A percentile compares a stretch with the other conserved stretches of the same genome.
phyloP scores from a whole-genome alignment of 2,329 filamentous ascomycete genomes.

The Colletotrichum sp. region DNA sequence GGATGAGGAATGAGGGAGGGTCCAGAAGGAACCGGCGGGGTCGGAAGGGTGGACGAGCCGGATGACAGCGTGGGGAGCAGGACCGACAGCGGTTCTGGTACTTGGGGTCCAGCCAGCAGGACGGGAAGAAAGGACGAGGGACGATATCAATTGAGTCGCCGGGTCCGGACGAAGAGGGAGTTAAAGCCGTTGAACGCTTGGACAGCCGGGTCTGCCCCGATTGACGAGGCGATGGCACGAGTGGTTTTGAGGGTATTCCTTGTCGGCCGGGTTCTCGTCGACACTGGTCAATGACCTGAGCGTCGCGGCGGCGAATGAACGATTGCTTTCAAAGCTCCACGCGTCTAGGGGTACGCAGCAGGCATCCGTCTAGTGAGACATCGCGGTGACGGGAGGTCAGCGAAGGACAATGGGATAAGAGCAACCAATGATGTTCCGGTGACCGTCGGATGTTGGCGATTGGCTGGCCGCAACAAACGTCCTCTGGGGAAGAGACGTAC shows the following conservation, averaged over 20 bases:
- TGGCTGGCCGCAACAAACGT: not conserved
- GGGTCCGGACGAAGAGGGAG: not conserved
- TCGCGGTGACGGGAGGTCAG: not conserved
- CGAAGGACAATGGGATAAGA: not conserved
- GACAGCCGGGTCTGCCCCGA: not conserved
- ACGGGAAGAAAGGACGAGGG: not conserved
- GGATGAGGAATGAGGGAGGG: not conserved
- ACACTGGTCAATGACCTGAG: not conserved
- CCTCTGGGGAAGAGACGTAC: not conserved
- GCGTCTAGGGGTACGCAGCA: not conserved
- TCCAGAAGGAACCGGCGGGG: not conserved
- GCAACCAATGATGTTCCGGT: not conserved
- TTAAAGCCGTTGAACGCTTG: not conserved
- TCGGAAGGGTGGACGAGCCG: not conserved
- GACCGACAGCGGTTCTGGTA: not conserved
- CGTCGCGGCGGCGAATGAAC: not conserved
- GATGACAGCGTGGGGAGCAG: not conserved
- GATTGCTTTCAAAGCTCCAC: not conserved
- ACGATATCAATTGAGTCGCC: not conserved
- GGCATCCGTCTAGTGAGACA: not conserved
- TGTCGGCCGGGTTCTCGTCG: not conserved
- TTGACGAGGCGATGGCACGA: not conserved
- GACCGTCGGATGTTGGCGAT: conserved; percentile 9
- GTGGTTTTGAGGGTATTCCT: not conserved
- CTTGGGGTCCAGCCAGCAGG: not conserved